Base-by-base conservation (phyloP, 805 yeast genomes). In the Torulaspora microellipsoides region DNA sequence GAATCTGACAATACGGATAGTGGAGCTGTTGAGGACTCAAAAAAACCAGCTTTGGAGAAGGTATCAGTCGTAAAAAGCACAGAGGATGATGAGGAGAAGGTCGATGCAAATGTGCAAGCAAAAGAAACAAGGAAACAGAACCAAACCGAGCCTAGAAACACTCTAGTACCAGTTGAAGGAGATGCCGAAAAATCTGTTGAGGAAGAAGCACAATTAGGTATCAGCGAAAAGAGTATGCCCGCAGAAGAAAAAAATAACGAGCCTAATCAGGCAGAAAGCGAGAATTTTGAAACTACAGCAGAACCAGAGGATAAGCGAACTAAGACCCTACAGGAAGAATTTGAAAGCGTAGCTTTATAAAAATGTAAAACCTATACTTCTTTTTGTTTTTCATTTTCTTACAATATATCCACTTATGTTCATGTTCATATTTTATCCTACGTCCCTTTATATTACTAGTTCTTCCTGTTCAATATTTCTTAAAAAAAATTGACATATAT, bases 341-440 rank as follows among this genome's bases (percentile, higher is more conserved):
- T 62, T 43, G 65, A 62, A 48, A 58, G 43, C 38, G 59, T 63
- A 15, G 62, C 64, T 37, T 48, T 60, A 45, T 58, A 52, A 47
- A 33, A 25, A 31, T 20, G 25, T 20, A 17, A 3, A 29, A 10
- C n/a, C 15, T 23, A 9, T n/a, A 15, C 10, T n/a, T 15, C 23
- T 17, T 27, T 31, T 7, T 27, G 34, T n/a, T 27, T 27, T n/a
- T 28, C 34, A 15, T 30, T 15, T 25, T 34, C 31, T 36, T 35
- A 14, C 30, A 37, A 30, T 28, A 15, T 38, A 27, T 36, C 27
- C 34, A 43, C 34, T 28, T 34, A 34, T 38, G 31, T 30, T 36
- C 31, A 35, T 15, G 38, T 40, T 45, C 38, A 34, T 37, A 13
- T 23, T 34, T 20, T 40, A 28, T 40, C 25, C 25, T 20, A 20